phyloP scores from a whole-genome alignment of 495 filamentous ascomycete species.

The Cenococcum geophilum region DNA sequence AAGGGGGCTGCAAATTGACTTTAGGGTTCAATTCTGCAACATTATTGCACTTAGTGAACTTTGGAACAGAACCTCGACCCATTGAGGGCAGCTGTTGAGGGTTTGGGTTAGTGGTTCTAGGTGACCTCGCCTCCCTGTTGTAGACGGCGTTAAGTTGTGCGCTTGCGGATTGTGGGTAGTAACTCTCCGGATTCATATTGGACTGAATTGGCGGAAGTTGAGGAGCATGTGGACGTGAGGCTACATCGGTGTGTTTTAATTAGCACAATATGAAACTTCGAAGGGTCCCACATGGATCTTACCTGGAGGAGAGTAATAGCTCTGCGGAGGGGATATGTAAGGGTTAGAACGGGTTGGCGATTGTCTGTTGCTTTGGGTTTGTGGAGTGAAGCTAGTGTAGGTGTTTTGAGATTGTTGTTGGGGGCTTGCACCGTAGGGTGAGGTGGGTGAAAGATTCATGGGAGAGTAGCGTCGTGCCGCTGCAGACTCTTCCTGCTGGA shows the following conservation, averaged over 20 bases:
- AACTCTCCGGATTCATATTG: slow-evolving; percentile 55
- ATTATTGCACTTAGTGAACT: slow-evolving; percentile 71
- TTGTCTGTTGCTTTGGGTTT: slow-evolving; percentile 44
- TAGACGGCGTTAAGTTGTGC: slow-evolving; percentile 66
- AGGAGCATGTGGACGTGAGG: slow-evolving; percentile 35
- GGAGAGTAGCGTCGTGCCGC: slow-evolving; percentile 91
- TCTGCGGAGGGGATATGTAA: slow-evolving; percentile 57
- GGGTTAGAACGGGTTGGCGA: slow-evolving; percentile 54
- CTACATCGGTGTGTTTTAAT: slow-evolving; percentile 20
- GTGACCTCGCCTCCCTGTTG: slow-evolving; percentile 67
- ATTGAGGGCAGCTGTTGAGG: slow-evolving; percentile 40
- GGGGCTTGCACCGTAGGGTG: slow-evolving; percentile 53
- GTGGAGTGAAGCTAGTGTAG: slow-evolving; percentile 45
- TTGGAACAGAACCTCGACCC: slow-evolving; percentile 66
- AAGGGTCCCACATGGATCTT: slow-evolving; percentile 28
- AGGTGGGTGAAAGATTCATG: slow-evolving; percentile 71
- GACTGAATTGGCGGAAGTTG: slow-evolving; percentile 67
- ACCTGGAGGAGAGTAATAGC: slow-evolving; percentile 59
- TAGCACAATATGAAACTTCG: slow-evolving; percentile 36
- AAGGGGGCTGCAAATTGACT: slow-evolving; percentile 80
- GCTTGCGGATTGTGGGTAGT: slow-evolving; percentile 64
- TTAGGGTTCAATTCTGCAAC: slow-evolving; percentile 72
- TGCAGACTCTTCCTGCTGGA: slow-evolving; percentile 67
- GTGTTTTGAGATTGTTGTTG: slow-evolving; percentile 48
- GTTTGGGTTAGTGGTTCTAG: slow-evolving; percentile 48